Conservation (phyloP, 164 flowering plant species). For the Annona squamosa region DNA sequence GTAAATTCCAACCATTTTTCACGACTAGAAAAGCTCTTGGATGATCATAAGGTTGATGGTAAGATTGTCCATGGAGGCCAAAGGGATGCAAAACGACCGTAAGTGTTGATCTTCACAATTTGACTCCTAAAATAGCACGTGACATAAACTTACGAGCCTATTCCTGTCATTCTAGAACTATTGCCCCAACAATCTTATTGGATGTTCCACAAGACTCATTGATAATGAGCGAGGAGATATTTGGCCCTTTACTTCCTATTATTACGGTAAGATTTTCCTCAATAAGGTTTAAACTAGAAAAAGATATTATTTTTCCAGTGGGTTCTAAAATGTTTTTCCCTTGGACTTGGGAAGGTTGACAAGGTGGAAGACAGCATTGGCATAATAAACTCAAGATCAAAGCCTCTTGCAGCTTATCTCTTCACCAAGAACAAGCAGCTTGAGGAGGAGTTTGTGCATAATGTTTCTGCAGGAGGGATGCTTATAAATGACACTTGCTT, state of each 20-base stretch:
- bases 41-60: conserved; percentile 66
- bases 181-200: conserved; percentile 79
- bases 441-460: conserved; percentile 51
- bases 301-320: neutral
- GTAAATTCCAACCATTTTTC: conserved; percentile 63
- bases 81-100: conserved; percentile 50
- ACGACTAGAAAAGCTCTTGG: conserved; percentile 62
- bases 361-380: conserved; percentile 62
- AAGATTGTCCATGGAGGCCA: conserved; percentile 79
- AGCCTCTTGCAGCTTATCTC: conserved; percentile 93
- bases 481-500: conserved; percentile 63
- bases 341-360: conserved; percentile 47
- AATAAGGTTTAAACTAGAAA: neutral
- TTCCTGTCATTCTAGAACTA: conserved; percentile 37
- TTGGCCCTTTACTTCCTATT: conserved; percentile 93
- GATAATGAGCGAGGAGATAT: conserved; percentile 91
- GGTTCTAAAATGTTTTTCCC: neutral
- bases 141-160: neutral
- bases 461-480: conserved; percentile 72
- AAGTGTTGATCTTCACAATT: conserved; percentile 20
- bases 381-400: conserved; percentile 51
- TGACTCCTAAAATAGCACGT: neutral
- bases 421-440: conserved; percentile 72
- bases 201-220: conserved; percentile 78
- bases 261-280: conserved; percentile 39